Conservation (phyloP, 2,329 filamentous ascomycete genomes). For the Aspergillus puulaauensis region DNA sequence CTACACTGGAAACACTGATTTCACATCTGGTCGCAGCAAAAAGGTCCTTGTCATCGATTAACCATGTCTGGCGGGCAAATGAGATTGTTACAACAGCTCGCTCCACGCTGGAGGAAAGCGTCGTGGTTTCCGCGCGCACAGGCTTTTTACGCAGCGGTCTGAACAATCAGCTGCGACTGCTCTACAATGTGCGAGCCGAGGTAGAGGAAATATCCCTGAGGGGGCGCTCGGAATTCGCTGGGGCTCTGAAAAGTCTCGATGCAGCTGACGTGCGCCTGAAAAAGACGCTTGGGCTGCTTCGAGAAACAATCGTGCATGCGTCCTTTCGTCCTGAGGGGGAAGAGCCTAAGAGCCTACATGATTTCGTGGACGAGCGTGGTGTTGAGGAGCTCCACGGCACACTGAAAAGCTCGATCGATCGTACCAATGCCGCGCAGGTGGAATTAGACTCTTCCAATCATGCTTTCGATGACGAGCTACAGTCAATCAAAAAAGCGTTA, state of each 20-base stretch:
- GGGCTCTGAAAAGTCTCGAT: conserved; percentile 57
- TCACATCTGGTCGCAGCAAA: conserved; percentile 84
- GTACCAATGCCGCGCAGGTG: conserved; percentile 60
- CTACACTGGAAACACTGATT: conserved; percentile 72
- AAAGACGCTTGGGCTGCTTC: conserved; percentile 55
- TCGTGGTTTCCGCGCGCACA: conserved; percentile 68
- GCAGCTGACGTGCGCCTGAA: conserved; percentile 58
- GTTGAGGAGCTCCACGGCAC: conserved; percentile 58
- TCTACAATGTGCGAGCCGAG: conserved; percentile 45
- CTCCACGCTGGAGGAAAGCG: conserved; percentile 72
- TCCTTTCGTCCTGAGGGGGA: conserved; percentile 52
- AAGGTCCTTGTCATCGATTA: conserved; percentile 79
- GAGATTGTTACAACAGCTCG: conserved; percentile 79
- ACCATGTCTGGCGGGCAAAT: conserved; percentile 79
- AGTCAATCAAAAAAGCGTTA: conserved; percentile 61
- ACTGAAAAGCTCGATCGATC: conserved; percentile 61
- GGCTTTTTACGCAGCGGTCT: conserved; percentile 67
- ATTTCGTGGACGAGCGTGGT: conserved; percentile 65
- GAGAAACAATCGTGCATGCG: conserved; percentile 58
- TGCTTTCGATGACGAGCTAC: conserved; percentile 73
- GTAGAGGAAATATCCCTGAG: conserved; percentile 44
- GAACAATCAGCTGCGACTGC: conserved; percentile 45
- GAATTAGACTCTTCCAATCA: conserved; percentile 53
- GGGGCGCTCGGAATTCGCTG: conserved; percentile 45
- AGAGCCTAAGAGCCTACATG: conserved; percentile 58